phyloP scores from a whole-genome alignment of 768 basidiomycete species.

The Russula sp. region DNA sequence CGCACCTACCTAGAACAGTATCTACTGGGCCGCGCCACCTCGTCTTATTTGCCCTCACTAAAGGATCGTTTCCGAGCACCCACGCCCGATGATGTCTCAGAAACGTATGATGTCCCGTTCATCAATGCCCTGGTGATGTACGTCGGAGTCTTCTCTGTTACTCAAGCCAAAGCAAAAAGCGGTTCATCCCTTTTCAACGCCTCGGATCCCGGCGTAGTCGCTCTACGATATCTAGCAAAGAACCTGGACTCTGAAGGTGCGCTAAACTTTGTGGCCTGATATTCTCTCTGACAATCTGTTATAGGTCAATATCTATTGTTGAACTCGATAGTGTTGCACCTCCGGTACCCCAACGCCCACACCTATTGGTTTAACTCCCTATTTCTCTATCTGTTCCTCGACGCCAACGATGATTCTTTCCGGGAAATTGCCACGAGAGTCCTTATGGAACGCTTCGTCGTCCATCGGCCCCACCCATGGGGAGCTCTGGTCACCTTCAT shows the following conservation, averaged over 20 bases:
- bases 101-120: constrained; percentile 79
- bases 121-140: constrained; percentile 96
- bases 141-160: constrained; percentile 88
- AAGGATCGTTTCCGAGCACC: constrained; percentile 66
- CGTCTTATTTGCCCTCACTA: constrained; percentile 68
- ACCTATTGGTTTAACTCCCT: constrained; percentile 97
- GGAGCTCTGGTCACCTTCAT: constrained; percentile 92
- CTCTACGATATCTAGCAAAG: constrained; percentile 74
- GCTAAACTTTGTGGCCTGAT: constrained; percentile 22
- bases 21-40: constrained; percentile 67
- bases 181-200: constrained; percentile 77
- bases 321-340: constrained; percentile 87
- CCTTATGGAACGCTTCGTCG: constrained; percentile 88
- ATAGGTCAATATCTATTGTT: constrained; percentile 92
- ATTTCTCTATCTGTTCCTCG: constrained; percentile 79
- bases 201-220: constrained; percentile 77
- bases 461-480: constrained; percentile 95
- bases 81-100: constrained; percentile 42
- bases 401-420: constrained; percentile 71
- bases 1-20: constrained; percentile 77
- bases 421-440: constrained; percentile 83
- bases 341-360: constrained; percentile 97
- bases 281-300: constrained; percentile 12
- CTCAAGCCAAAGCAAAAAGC: constrained; percentile 79
- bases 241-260: constrained; percentile 89